Base-by-base conservation (phyloP, 306 rosid species). In the Cucurbita argyrosperma region DNA sequence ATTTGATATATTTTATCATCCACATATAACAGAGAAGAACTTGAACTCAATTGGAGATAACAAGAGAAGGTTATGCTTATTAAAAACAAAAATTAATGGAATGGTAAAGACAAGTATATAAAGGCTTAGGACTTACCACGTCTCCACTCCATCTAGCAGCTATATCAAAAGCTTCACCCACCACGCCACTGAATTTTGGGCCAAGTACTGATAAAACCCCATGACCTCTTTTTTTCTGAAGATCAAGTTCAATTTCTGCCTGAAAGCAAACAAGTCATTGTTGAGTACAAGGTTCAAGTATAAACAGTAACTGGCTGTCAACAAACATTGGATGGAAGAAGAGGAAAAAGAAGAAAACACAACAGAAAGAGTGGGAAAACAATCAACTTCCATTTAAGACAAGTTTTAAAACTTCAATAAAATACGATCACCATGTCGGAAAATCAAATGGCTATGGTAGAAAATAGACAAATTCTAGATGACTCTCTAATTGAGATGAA, bases 111-210 rank as follows among this genome's bases (percentile, higher is more conserved):
- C 75, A 40, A 58, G 59, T 74, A 51, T 58, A 61, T 62, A 54
- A 79, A 77, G 50, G 23, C 15, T 19, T 72, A 79, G 80, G 59
- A 86, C 98, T 94, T 83, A 94, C 98, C 75, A 94, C 98, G 78
- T 94, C 97, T 79, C 98, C 98, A 82, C 95, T 90, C 98, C 98
- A 94, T 87, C 97, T 85, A 78, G 88, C 95, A 50, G 96, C 97
- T 70, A 94, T 89, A 77, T 94, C 97, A 16, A 94, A 81, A 79
- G 95, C 90, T 86, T 90, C 96, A 78, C 98, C 98, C n/a, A 86
- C 82, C 82, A 85, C 90, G 57, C 98, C 98, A 46, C 93, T 88
- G 83, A 94, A 90, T 81, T 94, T 94, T 55, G 97, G 98, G 58
- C 77, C 74, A 79, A 87, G 92, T 59, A 94, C 82, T 74, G 97